A percentile compares a stretch with the other conserved stretches of the same genome.
Conservation (phyloP, 306 rosid species). For the Begonia peltatifolia region DNA sequence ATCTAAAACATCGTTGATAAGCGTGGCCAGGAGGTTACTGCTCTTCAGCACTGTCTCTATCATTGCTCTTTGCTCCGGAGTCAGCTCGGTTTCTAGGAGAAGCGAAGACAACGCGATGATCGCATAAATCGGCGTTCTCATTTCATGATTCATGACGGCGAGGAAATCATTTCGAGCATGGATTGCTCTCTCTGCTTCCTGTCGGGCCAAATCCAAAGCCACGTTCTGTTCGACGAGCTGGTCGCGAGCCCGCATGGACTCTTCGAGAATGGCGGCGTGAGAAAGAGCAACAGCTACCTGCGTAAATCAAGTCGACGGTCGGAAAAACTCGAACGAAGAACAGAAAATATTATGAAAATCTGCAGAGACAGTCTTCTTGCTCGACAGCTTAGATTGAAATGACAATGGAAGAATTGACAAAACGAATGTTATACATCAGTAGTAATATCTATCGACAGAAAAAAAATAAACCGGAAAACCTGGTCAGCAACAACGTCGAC, state of each 20-base stretch:
- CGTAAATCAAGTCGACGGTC: too few species aligned
- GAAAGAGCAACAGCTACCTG: slow-evolving; percentile 87
- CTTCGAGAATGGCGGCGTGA: slow-evolving; percentile 34
- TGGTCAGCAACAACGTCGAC: slow-evolving; percentile 91
- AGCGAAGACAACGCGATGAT: slow-evolving; percentile 69
- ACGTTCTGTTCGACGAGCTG: slow-evolving; percentile 70
- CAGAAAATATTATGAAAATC: too few species aligned
- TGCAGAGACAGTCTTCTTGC: too few species aligned
- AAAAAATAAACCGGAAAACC: slow-evolving; percentile 20
- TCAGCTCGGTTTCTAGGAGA: slow-evolving; percentile 67
- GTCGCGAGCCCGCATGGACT: slow-evolving; percentile 76
- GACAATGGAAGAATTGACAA: too few species aligned
- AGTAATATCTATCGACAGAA: too few species aligned
- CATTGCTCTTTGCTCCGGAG: slow-evolving; percentile 70
- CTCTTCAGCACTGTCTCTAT: slow-evolving; percentile 68
- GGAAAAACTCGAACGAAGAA: too few species aligned
- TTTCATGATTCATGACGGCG: slow-evolving; percentile 85
- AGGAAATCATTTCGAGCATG: slow-evolving; percentile 88
- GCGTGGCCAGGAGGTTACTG: slow-evolving; percentile 68
- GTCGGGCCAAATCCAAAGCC: slow-evolving; percentile 67
- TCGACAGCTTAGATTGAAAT: too few species aligned
- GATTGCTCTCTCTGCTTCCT: slow-evolving; percentile 74
- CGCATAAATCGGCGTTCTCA: slow-evolving; percentile 91
- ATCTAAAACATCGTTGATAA: slow-evolving; percentile 73
- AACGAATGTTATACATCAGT: too few species aligned